Conservation (phyloP, 2,329 filamentous ascomycete genomes). For the Calonectria henricotiae region DNA sequence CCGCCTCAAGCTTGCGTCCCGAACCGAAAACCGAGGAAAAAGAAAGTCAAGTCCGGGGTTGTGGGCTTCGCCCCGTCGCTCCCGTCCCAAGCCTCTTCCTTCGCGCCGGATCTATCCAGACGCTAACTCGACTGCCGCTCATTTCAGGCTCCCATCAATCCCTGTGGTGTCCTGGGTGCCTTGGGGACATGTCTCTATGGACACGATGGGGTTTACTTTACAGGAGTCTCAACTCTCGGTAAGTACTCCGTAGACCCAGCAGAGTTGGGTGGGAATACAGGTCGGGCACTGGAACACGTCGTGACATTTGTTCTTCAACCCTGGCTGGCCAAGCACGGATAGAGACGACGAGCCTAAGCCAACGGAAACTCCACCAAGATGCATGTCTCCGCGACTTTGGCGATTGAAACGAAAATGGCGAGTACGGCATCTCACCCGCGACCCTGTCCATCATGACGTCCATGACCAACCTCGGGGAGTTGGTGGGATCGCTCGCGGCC, state of each 20-base stretch:
- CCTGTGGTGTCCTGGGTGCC: constrained; percentile 28
- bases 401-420: constrained; percentile 48
- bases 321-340: neutral
- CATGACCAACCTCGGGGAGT: constrained; percentile 61
- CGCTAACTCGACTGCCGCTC: constrained; percentile 17
- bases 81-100: constrained; percentile 5
- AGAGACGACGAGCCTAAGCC: neutral
- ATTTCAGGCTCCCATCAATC: constrained; percentile 11
- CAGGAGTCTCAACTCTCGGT: constrained; percentile 56
- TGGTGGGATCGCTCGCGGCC: constrained; percentile 58
- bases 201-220: constrained; percentile 59
- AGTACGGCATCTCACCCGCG: constrained; percentile 51
- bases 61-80: constrained; percentile 25
- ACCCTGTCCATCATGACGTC: constrained; percentile 55
- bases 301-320: neutral
- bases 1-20: neutral
- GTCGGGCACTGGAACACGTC: neutral
- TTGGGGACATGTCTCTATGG: constrained; percentile 59
- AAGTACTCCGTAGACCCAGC: neutral
- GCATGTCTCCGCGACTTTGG: constrained; percentile 58
- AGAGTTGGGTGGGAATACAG: constrained; percentile 20
- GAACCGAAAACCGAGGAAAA: neutral
- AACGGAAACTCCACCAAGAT: constrained; percentile 42
- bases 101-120: constrained; percentile 23
- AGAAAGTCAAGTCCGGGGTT: constrained; percentile 30